Base-by-base conservation (phyloP, 768 basidiomycete genomes). In the Tricholoma sp. region DNA sequence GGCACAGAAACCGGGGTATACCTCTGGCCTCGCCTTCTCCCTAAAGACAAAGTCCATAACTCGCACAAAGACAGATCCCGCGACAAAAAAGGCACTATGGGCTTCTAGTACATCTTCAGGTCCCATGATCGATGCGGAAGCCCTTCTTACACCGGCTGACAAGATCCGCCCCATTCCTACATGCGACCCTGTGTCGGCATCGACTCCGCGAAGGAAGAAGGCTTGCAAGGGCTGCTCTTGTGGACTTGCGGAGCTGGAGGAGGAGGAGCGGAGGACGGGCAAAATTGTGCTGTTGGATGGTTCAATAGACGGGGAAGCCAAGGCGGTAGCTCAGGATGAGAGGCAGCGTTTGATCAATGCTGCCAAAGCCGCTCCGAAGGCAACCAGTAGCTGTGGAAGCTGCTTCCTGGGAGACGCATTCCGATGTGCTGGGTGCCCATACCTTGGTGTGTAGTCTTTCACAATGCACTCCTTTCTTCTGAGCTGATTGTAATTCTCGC, bases 401-500 rank as follows among this genome's bases (percentile, higher is more conserved):
- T 99, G 97, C 77, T 98, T 92, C 77, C 75, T 98, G 36, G 97
- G 97, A 9, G 97, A 99, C 72, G 97, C 97, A 2, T 99, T 99
- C 76, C 79, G 97, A 66, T 99, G 97, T 72, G 88, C 88, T 20
- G 85, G 93, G 53, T 99, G 97, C 70, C 97, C 97, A 29, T 99
- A 98, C 73, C 77, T 92, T 45, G 96, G 96, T 98, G 62, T 58
- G 62, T 58, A 91, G 82, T 15, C n/a, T 37, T 20, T 58, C 17
- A n/a, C 13, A 50, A 37, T 34, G 50, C 44, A 31, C 13, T 31
- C 1, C 17, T 34, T 41, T 52, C 54, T 41, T 52, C 54, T 37
- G 18, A 13, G 28, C 39, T 59, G 37, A 57, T 29, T 58, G 37
- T 58, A 59, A 20, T 58, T 49, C 17, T 41, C 54, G n/a, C 63